A percentile compares a stretch with the other conserved stretches of the same genome.
phyloP scores from a whole-genome alignment of 331 rosid genomes.

The Quercus tomentella region DNA sequence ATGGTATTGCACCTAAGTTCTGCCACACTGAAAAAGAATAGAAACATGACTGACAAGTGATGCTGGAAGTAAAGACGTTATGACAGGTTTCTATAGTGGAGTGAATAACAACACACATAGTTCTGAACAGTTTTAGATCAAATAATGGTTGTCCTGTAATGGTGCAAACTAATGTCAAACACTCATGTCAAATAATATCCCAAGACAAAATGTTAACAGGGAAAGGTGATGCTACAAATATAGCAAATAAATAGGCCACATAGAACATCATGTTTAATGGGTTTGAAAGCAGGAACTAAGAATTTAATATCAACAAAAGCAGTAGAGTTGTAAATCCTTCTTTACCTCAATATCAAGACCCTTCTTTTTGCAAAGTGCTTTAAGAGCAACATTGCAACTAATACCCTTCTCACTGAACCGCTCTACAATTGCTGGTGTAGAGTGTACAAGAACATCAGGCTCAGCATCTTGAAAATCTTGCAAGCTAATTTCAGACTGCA shows the following conservation, averaged over 20 bases:
- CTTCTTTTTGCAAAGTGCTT: slow-evolving; percentile 85
- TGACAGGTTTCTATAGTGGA: neutral
- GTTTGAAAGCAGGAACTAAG: slow-evolving; percentile 3
- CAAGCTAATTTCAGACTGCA: slow-evolving; percentile 72
- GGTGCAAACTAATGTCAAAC: neutral
- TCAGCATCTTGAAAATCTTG: slow-evolving; percentile 82
- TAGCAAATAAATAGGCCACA: neutral
- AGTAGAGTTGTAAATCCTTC: slow-evolving; percentile 6
- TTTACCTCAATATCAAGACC: slow-evolving; percentile 81
- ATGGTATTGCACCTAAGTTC: neutral
- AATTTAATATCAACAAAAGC: slow-evolving; percentile 8
- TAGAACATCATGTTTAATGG: neutral
- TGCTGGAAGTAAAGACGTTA: neutral
- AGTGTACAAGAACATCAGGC: slow-evolving; percentile 71
- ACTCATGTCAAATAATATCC: neutral
- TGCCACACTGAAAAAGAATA: neutral
- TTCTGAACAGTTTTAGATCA: neutral
- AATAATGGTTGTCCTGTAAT: neutral
- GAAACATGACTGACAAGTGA: neutral
- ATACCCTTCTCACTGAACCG: slow-evolving; percentile 44
- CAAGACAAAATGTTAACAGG: neutral
- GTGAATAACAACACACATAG: neutral
- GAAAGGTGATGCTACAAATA: neutral
- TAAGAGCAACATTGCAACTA: slow-evolving; percentile 56
- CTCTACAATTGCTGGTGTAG: slow-evolving; percentile 55